phyloP scores from a whole-genome alignment of 352 stramenopile species.

The Pilasporangium apinafurcum region DNA sequence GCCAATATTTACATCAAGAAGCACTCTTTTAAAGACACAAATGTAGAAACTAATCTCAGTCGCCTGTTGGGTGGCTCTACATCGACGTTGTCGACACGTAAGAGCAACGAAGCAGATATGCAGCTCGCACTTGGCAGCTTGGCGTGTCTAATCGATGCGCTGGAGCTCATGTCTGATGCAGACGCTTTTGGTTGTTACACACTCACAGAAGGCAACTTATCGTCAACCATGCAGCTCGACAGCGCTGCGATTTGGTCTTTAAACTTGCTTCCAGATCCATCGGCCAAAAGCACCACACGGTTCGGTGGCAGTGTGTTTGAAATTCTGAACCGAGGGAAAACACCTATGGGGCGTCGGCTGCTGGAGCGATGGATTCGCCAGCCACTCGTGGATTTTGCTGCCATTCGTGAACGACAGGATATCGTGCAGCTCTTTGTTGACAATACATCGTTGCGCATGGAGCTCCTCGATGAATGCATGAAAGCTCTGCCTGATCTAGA shows the following conservation, averaged over 20 bases:
- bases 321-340: conserved; percentile 94
- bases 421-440: conserved; percentile 92
- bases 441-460: conserved; percentile 77
- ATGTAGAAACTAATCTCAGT: conserved; percentile 57
- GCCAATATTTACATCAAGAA: conserved; percentile 64
- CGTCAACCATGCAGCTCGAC: conserved; percentile 91
- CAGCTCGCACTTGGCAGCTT: conserved; percentile 61
- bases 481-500: conserved; percentile 77
- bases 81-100: conserved; percentile 49
- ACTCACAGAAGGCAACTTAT: conserved; percentile 53
- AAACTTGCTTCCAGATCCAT: conserved; percentile 87
- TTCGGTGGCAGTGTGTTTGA: conserved; percentile 87
- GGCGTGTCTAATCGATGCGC: conserved; percentile 53
- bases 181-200: conserved; percentile 73
- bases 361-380: conserved; percentile 97
- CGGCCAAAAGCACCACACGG: conserved; percentile 20
- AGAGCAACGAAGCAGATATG: conserved; percentile 64
- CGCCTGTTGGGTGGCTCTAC: conserved; percentile 54
- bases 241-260: conserved; percentile 89
- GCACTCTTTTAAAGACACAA: conserved; percentile 47
- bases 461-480: conserved; percentile 87
- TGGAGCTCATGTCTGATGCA: conserved; percentile 64
- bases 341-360: conserved; percentile 88
- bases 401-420: conserved; percentile 88
- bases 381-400: conserved; percentile 86